Percentiles rank a stretch among this genome's conserved stretches.
phyloP scores from a whole-genome alignment of 2,329 filamentous ascomycete genomes.

The Fusarium penzigii region DNA sequence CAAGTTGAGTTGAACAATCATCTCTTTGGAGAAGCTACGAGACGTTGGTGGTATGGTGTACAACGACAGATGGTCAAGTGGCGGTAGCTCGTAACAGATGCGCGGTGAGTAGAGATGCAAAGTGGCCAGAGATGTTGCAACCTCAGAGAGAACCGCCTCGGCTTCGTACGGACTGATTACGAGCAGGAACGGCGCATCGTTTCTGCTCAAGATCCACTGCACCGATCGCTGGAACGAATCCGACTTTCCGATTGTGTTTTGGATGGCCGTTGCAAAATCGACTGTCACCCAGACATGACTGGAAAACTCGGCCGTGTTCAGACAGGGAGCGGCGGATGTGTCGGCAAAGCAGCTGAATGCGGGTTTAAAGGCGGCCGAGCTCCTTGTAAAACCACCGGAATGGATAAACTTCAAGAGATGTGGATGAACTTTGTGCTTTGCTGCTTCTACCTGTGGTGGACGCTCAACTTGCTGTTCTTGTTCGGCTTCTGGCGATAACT shows the following conservation, averaged over 20 bases:
- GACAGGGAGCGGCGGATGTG: conserved; percentile 19
- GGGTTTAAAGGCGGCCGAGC: not conserved
- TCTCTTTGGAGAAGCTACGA: conserved; percentile 20
- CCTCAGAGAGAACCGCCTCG: conserved; percentile 45
- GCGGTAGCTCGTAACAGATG: conserved; percentile 29
- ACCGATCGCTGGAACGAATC: conserved; percentile 26
- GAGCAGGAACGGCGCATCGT: not conserved
- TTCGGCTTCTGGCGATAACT: conserved; percentile 65
- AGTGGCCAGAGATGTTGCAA: conserved; percentile 38
- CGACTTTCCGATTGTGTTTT: not conserved
- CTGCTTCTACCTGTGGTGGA: conserved; percentile 39
- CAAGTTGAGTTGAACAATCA: conserved; percentile 57
- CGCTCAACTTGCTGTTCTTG: conserved; percentile 57
- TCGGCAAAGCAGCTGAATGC: conserved; percentile 16
- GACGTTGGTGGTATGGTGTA: conserved; percentile 13
- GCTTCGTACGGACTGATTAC: conserved; percentile 63
- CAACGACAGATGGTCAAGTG: conserved; percentile 18
- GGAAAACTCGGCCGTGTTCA: conserved; percentile 15
- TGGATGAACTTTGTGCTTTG: conserved; percentile 42
- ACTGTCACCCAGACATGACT: conserved; percentile 12
- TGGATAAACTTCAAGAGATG: conserved; percentile 35
- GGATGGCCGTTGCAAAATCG: conserved; percentile 20
- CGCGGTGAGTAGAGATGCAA: conserved; percentile 56
- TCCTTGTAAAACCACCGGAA: not conserved
- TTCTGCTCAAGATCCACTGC: conserved; percentile 23